Conservation (phyloP, 306 rosid species). For the Cucurbita pepo region DNA sequence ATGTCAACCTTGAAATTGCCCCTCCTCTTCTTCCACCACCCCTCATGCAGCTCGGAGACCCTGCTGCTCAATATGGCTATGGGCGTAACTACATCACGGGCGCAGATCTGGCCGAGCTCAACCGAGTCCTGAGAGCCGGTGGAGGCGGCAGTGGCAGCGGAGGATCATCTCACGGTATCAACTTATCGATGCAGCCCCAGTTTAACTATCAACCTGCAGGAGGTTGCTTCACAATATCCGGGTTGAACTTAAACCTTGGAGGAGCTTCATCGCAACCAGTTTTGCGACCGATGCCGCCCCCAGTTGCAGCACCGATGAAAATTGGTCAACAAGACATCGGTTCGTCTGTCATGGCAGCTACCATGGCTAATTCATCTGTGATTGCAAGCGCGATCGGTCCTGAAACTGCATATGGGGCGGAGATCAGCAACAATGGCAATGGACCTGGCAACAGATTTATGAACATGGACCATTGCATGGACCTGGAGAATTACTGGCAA, state of each 20-base stretch:
- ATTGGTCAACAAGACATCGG: constrained; percentile 24
- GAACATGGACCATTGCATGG: constrained; percentile 66
- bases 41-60: constrained; percentile 43
- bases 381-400: constrained; percentile 29
- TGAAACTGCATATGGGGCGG: constrained; percentile 35
- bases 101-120: constrained; percentile 48
- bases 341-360: constrained; percentile 23
- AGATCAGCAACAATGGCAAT: constrained; percentile 21
- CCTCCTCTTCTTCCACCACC: constrained; percentile 26
- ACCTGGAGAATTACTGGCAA: constrained; percentile 69
- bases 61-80: constrained; percentile 28
- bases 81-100: constrained; percentile 37
- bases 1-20: constrained; percentile 32
- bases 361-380: constrained; percentile 5
- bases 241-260: constrained; percentile 51
- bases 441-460: constrained; percentile 27
- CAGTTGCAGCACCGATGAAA: neutral
- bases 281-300: constrained; percentile 19
- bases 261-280: constrained; percentile 23
- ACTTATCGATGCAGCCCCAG: constrained; percentile 24
- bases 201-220: constrained; percentile 29
- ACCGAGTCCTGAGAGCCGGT: constrained; percentile 30
- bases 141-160: constrained; percentile 1
- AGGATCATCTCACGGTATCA: neutral
- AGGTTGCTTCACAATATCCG: constrained; percentile 49